phyloP scores from a whole-genome alignment of 2,329 filamentous ascomycete species.

The Rhynchosporium graminicola region DNA sequence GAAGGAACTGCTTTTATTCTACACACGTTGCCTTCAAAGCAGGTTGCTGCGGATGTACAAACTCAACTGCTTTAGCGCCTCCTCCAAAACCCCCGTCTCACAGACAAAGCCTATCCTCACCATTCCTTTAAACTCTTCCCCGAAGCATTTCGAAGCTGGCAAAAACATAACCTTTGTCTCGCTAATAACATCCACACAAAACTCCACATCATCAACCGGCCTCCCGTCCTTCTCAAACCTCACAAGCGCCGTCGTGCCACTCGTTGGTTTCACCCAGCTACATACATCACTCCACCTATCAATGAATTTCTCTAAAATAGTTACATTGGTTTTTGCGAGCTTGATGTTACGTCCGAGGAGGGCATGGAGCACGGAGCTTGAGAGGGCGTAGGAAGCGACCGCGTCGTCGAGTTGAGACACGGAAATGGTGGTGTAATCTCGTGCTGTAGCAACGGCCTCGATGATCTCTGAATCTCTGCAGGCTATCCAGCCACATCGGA shows the following conservation, averaged over 20 bases:
- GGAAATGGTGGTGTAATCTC: constrained; percentile 85
- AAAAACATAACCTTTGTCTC: constrained; percentile 73
- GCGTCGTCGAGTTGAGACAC: constrained; percentile 82
- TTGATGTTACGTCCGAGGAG: constrained; percentile 64
- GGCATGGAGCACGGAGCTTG: constrained; percentile 60
- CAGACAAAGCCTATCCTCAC: constrained; percentile 77
- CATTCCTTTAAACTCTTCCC: constrained; percentile 70
- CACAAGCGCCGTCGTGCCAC: constrained; percentile 79
- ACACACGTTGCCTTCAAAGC: background rate
- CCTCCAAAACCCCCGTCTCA: constrained; percentile 66
- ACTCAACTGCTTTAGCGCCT: constrained; percentile 55
- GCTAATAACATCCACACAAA: constrained; percentile 68
- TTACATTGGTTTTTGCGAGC: constrained; percentile 68
- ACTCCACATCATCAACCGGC: constrained; percentile 68
- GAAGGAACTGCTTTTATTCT: no score
- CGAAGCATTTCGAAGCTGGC: constrained; percentile 75
- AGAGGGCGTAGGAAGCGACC: constrained; percentile 74
- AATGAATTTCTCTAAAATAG: constrained; percentile 66
- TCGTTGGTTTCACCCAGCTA: constrained; percentile 72
- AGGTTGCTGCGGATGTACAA: constrained; percentile 34
- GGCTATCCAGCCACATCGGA: constrained; percentile 82
- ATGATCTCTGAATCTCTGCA: constrained; percentile 64
- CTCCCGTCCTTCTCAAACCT: constrained; percentile 62
- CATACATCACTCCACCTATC: constrained; percentile 63
- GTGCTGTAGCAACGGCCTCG: constrained; percentile 60